phyloP scores from a whole-genome alignment of 2,329 filamentous ascomycete species.

The Hyphodiscus sp. region DNA sequence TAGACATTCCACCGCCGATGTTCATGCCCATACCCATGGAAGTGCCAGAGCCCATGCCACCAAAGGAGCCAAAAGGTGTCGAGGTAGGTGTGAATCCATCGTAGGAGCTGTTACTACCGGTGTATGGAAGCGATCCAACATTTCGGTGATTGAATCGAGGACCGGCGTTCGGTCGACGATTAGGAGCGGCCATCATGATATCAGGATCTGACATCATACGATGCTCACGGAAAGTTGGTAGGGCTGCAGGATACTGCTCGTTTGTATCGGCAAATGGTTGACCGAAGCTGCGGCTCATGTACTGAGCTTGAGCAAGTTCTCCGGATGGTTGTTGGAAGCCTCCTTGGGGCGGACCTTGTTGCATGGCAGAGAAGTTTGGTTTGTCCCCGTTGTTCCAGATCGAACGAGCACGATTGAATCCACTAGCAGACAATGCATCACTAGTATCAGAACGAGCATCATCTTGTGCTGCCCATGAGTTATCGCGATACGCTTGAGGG shows the following conservation, averaged over 20 bases:
- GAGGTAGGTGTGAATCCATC: constrained; percentile 27
- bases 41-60: constrained; percentile 20
- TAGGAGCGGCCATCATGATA: constrained; percentile 21
- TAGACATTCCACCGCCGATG: constrained; percentile 16
- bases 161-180: constrained; percentile 21
- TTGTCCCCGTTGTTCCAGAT: constrained; percentile 48
- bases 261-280: constrained; percentile 27
- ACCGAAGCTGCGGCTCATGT: constrained; percentile 36
- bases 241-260: constrained; percentile 21
- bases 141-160: constrained; percentile 26
- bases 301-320: constrained; percentile 36
- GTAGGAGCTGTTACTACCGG: constrained; percentile 29
- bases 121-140: constrained; percentile 26
- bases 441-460: constrained; percentile 51
- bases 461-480: constrained; percentile 46
- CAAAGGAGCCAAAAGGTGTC: constrained; percentile 25
- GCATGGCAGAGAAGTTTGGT: constrained; percentile 28
- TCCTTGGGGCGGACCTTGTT: constrained; percentile 14
- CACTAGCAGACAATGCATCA: constrained; percentile 45
- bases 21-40: constrained; percentile 17
- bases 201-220: constrained; percentile 26
- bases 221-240: constrained; percentile 25
- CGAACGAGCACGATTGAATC: constrained; percentile 47
- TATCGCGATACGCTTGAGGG: constrained; percentile 34
- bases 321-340: constrained; percentile 26